These are phyloP conservation scores for Gastrolobium bilobum DNA, from an alignment of 306 rosid species.

Conservation along the genomic window DNA sequence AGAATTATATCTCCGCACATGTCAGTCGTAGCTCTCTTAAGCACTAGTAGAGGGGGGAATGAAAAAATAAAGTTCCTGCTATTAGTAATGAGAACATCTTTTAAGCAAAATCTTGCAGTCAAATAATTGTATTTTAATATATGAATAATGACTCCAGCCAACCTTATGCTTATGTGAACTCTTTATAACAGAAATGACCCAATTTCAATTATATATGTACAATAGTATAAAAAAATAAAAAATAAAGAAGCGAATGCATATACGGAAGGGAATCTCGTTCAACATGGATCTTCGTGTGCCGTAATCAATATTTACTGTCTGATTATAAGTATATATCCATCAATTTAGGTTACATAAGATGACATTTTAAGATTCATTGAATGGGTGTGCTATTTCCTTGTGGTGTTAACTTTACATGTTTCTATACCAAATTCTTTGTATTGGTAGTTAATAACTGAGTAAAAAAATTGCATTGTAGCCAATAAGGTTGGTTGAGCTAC, in stretches of 20 bases:
- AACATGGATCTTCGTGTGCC: constrained; percentile 48
- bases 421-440: too few relatives aligned
- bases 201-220: neutral
- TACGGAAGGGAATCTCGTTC: constrained; percentile 33
- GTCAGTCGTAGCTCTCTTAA: constrained; percentile 36
- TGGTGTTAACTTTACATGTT: neutral
- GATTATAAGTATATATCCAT: constrained; percentile 10
- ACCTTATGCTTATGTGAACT: constrained; percentile 37
- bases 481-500: neutral
- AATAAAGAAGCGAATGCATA: constrained; percentile 27
- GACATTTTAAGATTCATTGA: constrained; percentile 25
- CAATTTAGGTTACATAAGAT: constrained; percentile 16
- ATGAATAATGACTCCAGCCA: constrained; percentile 17
- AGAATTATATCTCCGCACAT: constrained; percentile 57
- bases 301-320: constrained; percentile 30
- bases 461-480: neutral
- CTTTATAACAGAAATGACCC: constrained; percentile 21
- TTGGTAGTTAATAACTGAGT: too few relatives aligned
- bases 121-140: constrained; percentile 30
- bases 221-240: neutral
- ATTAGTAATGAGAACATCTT: constrained; percentile 9
- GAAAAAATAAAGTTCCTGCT: constrained; percentile 33
- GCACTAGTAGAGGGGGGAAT: neutral
- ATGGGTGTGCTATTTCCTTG: neutral
- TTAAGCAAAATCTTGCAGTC: constrained; percentile 1